Base-by-base conservation (phyloP, 164 flowering plant genomes). In the Amborella trichopoda region DNA sequence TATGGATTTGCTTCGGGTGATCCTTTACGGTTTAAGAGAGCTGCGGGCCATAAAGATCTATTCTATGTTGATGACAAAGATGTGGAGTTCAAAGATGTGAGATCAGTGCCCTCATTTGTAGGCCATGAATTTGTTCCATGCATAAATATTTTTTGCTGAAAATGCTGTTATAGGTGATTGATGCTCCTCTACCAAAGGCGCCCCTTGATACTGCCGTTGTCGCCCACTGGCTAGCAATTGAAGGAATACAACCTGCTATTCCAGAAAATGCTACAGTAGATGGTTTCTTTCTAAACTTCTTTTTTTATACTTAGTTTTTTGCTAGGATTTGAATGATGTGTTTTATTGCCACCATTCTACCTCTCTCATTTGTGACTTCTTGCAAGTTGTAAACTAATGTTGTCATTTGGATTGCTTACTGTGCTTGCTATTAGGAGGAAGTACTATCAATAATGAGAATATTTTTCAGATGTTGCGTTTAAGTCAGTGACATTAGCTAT, bases 181-280 rank as follows among this genome's bases (percentile, higher is more conserved):
- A 93, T 61, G 89, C 94, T 34, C 94, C 95, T 63, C 58, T 93
- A 32, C 95, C 99, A 20, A 82, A 73, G 69, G 94, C 94, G 28
- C 99, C 99, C 26, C 86, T 84, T 36, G 99, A 93, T 55, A 68
- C 95, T 41, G 62, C 88, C 17, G 64, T 93, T 53, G 40, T 66
- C 32, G 71, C 74, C 59, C 99, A 93, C 56, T 93, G 99, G 99
- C 73, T 93, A 41, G 99, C 99, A 26, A 81, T 93, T 66, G 96
- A 88, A 67, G 96, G 99, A 19, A 89, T 88, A 36, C 99, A 93
- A 58, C 99, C 99, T 58, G 83, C 86, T 11, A 82, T 88, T 66
- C 99, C 99, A 27, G 95, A 88, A 73, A 88, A 88, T 73, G 86
- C 91, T 69, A 78, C 89, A 13, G 60, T 76, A 13, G 77, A 84